Base-by-base conservation (phyloP, 2,329 filamentous ascomycete species). In the Bipolaris victoriae region DNA sequence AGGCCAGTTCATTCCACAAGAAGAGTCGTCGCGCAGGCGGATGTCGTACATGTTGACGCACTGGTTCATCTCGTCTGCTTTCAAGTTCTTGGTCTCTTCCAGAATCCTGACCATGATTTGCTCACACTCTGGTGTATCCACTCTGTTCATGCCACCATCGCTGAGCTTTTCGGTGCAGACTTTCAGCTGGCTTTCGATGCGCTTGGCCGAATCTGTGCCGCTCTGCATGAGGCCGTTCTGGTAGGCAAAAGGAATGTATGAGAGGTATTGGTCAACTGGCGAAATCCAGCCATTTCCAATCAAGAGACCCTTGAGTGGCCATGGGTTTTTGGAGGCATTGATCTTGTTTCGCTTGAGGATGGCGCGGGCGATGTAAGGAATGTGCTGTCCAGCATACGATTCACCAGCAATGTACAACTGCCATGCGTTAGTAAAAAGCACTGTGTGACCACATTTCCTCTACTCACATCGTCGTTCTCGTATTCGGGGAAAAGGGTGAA, bases 211-310 rank as follows among this genome's bases (percentile, higher is more conserved):
- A 4, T 88, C 83, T 3, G 86, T 89, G 24, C 85, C 89, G 67
- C 87, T 86, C 63, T 88, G 73, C 37, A 98, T 77, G 18, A 99
- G 76, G 9, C 87, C 88, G 70, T 88, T 87, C 58, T 93, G 84
- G 74, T 95, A 92, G 41, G 90, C 89, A 69, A 87, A 98, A 29
- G 88, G 84, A 9, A 97, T 81, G 73, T 97, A 97, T 0, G 94
- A 83, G 29, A 89, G 88, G 76, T 98, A 99, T 75, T 99, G 95
- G 47, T 97, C 91, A 7, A 81, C 81, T 1, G 94, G 93, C 2
- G 93, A 90, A 51, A 99, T 94, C 95, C 96, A 99, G 37, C 94
- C 95, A 74, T 99, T 99, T 52, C 96, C 96, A 60, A 99, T 98
- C 35, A 99, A 76, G 18, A 99, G 81, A 7, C 94, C 95, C 64